These are phyloP conservation scores for Nakaseomyces delphensis DNA, from an alignment of 1,139 yeast genomes.

Conservation along the genomic window DNA sequence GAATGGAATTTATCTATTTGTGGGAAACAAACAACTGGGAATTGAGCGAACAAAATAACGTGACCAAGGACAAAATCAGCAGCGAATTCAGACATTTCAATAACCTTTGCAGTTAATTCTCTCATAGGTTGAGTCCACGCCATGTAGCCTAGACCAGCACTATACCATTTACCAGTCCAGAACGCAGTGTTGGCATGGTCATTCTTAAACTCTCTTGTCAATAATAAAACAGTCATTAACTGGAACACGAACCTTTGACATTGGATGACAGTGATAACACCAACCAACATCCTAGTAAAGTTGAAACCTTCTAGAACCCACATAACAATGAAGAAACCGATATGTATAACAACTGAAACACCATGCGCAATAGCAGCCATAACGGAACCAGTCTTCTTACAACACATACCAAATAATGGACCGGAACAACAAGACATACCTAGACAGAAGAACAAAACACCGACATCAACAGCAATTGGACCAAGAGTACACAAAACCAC, in stretches of 20 bases:
- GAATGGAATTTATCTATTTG: conserved; percentile 96
- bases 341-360: conserved; percentile 75
- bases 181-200: conserved; percentile 95
- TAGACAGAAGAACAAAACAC: conserved; percentile 63
- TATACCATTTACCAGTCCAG: conserved; percentile 99
- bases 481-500: conserved; percentile 81
- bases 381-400: conserved; percentile 96
- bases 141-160: conserved; percentile 88
- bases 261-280: conserved; percentile 76
- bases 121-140: conserved; percentile 95
- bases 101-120: conserved; percentile 88
- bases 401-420: conserved; percentile 87
- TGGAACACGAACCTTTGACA: conserved; percentile 84
- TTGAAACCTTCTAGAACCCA: conserved; percentile 95
- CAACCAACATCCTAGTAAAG: conserved; percentile 80
- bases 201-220: conserved; percentile 95
- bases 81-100: conserved; percentile 92
- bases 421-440: conserved; percentile 95
- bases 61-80: conserved; percentile 96
- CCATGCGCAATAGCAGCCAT: conserved; percentile 98
- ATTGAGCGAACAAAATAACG: conserved; percentile 73
- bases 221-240: conserved; percentile 65
- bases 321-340: conserved; percentile 84
- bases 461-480: conserved; percentile 85
- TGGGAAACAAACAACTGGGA: conserved; percentile 81